Percentiles rank a stretch among this genome's conserved stretches.
Conservation (phyloP, 345 rosid genomes). For the Pistacia atlantica region DNA sequence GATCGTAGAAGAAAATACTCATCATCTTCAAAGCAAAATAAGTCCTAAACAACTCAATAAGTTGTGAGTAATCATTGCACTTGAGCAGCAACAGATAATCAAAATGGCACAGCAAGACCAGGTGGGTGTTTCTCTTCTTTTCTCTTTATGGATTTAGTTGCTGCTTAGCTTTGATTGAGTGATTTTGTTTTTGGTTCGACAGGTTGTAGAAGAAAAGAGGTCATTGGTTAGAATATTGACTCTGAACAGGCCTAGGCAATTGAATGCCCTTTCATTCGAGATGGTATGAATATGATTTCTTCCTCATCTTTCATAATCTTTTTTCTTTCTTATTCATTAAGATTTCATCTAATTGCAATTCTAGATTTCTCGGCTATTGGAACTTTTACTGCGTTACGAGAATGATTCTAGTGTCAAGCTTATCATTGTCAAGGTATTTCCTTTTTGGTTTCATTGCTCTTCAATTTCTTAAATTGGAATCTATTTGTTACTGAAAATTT, state of each 20-base stretch:
- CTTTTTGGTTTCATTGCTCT: not conserved
- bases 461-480: not conserved
- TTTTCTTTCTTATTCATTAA: not conserved
- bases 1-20: too few relatives aligned
- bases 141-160: not conserved
- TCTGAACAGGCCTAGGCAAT: slow-evolving; percentile 69
- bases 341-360: slow-evolving; percentile 4
- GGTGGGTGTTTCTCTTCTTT: slow-evolving; percentile 1
- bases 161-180: not conserved
- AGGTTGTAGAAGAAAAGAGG: slow-evolving; percentile 61
- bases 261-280: slow-evolving; percentile 60
- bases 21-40: too few relatives aligned
- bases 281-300: slow-evolving; percentile 51
- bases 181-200: not conserved
- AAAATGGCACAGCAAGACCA: slow-evolving; percentile 7
- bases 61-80: too few relatives aligned
- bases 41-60: too few relatives aligned
- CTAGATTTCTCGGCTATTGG: slow-evolving; percentile 56
- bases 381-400: slow-evolving; percentile 64
- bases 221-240: slow-evolving; percentile 51
- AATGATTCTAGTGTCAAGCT: slow-evolving; percentile 61
- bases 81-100: not conserved
- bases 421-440: slow-evolving; percentile 65
- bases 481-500: too few relatives aligned
- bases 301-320: not conserved